Base-by-base conservation (phyloP, 2,329 filamentous ascomycete species). In the Calonectria pteridis region DNA sequence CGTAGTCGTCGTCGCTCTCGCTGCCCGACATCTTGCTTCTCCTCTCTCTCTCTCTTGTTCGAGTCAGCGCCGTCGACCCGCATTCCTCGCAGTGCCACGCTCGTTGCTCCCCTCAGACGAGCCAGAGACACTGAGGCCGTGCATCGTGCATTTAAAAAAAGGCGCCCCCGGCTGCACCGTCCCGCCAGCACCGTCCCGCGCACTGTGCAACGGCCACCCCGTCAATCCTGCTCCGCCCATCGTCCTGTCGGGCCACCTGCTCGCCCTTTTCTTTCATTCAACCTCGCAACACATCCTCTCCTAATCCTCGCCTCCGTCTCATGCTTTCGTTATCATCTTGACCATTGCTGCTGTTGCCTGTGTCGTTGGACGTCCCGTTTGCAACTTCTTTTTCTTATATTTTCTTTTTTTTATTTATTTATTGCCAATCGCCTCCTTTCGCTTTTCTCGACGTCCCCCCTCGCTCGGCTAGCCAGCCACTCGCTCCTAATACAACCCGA, bases 401-500 rank as follows among this genome's bases (percentile, higher is more conserved):
- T 64, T 67, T 62, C 16, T 50, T 68, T 67, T 67, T 74, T n/a
- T 64, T 67, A 58, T 11, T 50, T 68, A 64, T 67, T 74, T 53
- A 71, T 67, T 73, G 18, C 66, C 69, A 40, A 69, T 73, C 72
- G 72, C 75, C 73, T 77, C 73, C 71, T 67, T 65, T 69, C 65
- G 59, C 74, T 76, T 71, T 69, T 67, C 69, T 79, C 77, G 67
- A 73, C 76, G 74, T 77, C 72, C 72, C 65, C 71, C 77, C 71
- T 65, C 80, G 67, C 70, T 75, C 75, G 74, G 78, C 71, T 74
- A 68, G 67, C 75, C 78, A 80, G 79, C 79, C 78, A 79, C 78
- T 75, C 73, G 72, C 73, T 76, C 65, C 69, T 80, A 81, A 81
- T 81, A 79, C 73, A 74, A 74, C 69, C 67, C 77, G 73, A 74